Evolutionary conservation across 176 grass and related monocot species (phyloP), one percentile per base, ranked within the genome.

Genomic region (Aechmea fasciata): DNA sequence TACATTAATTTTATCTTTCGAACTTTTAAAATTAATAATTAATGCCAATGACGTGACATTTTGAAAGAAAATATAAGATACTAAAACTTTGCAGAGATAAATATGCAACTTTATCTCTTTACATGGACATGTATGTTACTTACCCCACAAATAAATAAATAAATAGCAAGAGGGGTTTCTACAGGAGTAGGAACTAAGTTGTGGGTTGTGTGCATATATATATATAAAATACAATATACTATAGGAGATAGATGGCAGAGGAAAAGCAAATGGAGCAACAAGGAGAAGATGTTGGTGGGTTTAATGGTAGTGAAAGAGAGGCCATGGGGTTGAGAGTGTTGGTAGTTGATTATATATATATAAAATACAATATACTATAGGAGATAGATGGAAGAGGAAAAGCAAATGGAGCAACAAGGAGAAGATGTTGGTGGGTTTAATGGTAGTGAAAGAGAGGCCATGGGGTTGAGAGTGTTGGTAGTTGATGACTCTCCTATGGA

Each of bases 401-500:
- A 69, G 71, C 52, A 26, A 54, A 25, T 11, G 49, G 67, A 71
- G 61, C 24, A 63, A 23, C 49, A 33, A 65, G 57, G n/a, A 12
- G 18, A 52, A 17, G 18, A 51, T 18, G 41, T 17, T 51, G 28
- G 67, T 69, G 66, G 66, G 63, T 23, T 41, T 25, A 13, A 57
- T 75, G 47, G 26, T 59, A 11, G 64, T 33, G 68, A 47, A 13
- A 66, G 10, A 25, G 69, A 51, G 1, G 26, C 14, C 17, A 41
- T 41, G 13, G 80, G 55, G 25, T 20, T 13, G 78, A 78, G 69
- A 79, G 86, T 47, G 73, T 83, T 96, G 67, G 75, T 96, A 66
- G 91, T 96, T 64, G 91, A 96, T 70, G 91, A 96, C 80, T 96
- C 91, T 2, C 84, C 91, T 51, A 82, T 90, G 12, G 91, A 96